A percentile compares a stretch with the other conserved stretches of the same genome.
Conservation (phyloP, 345 rosid species). For the Lepidium africanum region DNA sequence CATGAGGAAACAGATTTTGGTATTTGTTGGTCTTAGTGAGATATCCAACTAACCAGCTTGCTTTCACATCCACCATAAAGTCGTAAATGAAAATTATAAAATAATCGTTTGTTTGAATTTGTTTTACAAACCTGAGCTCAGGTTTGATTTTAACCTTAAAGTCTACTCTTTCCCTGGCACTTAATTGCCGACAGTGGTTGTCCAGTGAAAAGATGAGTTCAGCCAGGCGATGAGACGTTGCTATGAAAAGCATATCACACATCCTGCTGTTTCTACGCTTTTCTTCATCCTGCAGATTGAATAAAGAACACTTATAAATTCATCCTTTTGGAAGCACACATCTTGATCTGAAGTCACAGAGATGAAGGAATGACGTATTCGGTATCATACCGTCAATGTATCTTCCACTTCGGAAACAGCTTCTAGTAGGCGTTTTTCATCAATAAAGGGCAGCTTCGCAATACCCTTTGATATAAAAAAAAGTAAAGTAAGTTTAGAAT, state of each 20-base stretch:
- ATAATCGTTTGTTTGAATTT: neutral
- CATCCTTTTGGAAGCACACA: constrained; percentile 3
- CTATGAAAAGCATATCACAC: constrained; percentile 86
- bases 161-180: constrained; percentile 42
- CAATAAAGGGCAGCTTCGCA: constrained; percentile 95
- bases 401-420: constrained; percentile 73
- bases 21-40: neutral
- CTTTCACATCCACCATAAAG: neutral
- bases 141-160: constrained; percentile 60
- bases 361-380: neutral
- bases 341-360: neutral
- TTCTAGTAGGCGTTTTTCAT: constrained; percentile 73
- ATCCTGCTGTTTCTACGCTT: constrained; percentile 69
- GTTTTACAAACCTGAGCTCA: constrained; percentile 60
- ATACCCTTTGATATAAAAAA: constrained; percentile 57
- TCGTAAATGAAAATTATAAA: neutral
- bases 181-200: constrained; percentile 57
- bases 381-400: constrained; percentile 58
- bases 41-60: neutral
- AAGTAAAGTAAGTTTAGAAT: neutral
- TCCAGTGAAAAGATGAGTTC: constrained; percentile 78
- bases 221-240: constrained; percentile 76
- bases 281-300: constrained; percentile 69
- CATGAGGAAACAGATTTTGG: constrained; percentile 27
- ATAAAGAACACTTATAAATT: neutral